Conservation (phyloP, 2,329 filamentous ascomycete species). For the Cryphonectria naterciae region DNA sequence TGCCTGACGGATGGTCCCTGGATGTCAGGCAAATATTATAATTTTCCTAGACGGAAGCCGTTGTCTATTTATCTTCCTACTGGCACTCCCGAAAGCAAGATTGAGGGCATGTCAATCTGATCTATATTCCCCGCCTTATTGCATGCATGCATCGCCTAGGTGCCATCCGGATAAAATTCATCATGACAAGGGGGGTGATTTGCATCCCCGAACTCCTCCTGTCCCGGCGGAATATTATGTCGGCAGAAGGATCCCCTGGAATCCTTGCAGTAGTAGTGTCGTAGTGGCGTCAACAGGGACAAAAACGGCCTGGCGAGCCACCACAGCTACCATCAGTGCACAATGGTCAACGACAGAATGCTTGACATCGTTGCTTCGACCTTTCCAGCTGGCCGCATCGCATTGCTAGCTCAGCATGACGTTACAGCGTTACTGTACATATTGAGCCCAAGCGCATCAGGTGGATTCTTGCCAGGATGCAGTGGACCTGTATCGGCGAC, state of each 20-base stretch:
- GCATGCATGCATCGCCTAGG: not conserved
- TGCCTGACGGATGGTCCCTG: not conserved
- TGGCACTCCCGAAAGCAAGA: not conserved
- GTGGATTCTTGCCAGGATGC: too few species aligned
- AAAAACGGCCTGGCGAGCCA: not conserved
- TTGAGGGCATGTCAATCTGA: not conserved
- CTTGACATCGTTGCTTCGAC: not conserved
- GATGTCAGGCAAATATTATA: not conserved
- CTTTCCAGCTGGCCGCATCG: not conserved
- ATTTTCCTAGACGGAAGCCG: not conserved
- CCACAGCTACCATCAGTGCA: not conserved
- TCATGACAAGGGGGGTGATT: not conserved
- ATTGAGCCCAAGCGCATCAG: too few species aligned
- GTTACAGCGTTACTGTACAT: not conserved
- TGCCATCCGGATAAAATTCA: constrained; percentile 6
- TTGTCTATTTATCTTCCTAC: not conserved
- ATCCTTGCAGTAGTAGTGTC: not conserved
- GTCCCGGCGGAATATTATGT: not conserved
- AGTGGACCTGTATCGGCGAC: not conserved
- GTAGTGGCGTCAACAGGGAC: too few species aligned
- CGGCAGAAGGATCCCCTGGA: not conserved
- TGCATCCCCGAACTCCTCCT: not conserved
- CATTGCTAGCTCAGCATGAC: not conserved
- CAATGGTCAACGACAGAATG: not conserved
- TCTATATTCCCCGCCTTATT: not conserved